Base-by-base conservation (phyloP, 805 yeast genomes). In the Nadsonia fulvescens region DNA sequence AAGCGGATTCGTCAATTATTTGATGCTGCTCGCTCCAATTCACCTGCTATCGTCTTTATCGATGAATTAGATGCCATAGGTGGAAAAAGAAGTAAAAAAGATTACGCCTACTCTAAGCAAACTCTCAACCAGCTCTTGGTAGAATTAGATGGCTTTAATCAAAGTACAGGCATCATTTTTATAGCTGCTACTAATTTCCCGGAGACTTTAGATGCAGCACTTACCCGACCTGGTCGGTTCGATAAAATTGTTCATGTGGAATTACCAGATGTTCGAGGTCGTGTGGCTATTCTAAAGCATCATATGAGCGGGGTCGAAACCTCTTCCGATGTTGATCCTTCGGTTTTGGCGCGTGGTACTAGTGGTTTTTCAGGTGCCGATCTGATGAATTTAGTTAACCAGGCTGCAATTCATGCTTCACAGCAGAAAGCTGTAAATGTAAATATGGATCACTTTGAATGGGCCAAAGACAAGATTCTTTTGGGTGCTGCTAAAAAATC, bases 361-460 rank as follows among this genome's bases (percentile, higher is more conserved):
- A 92, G 96, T 3, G 99, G 99, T 8, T 63, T 89, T 42, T 74
- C 92, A n/a, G 99, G 99, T 46, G 99, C 99, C 12, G 96, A 83
- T 40, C 58, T 89, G 36, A 78, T 79, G 71, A 89, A 89, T 49
- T 61, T 89, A 36, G 95, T 89, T 20, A 89, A 89, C 53, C 95
- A 89, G 51, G 99, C 99, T 9, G 99, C 99, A 3, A 82, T 89
- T 24, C 75, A 76, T 46, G 99, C 98, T 0, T 81, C 95, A 15
- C 94, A 82, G 45, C 68, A 74, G 42, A 75, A 78, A 37, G 96
- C 96, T 1, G 65, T 81, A 18, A 64, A 83, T 13, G 98, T 89
- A 14, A 79, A 73, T 44, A 77, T 81, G 92, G 48, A 52, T 23
- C 96, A 89, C 51, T 70, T 89, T 35, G 99, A 89, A 51, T 89